phyloP scores from a whole-genome alignment of 2,329 filamentous ascomycete species.

The Colletotrichum abscissum region DNA sequence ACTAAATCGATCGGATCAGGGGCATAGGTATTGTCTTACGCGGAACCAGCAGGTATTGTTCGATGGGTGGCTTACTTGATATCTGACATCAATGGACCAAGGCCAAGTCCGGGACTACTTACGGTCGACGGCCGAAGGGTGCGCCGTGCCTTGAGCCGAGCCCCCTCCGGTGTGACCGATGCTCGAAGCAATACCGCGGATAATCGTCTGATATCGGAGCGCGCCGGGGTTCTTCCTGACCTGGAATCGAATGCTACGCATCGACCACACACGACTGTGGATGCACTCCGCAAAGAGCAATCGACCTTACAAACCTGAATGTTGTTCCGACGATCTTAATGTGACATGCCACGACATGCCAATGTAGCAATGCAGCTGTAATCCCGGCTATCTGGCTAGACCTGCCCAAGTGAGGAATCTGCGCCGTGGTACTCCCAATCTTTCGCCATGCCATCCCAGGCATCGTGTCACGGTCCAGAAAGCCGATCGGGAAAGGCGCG shows the following conservation, averaged over 20 bases:
- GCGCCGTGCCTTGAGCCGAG: conserved; percentile 20
- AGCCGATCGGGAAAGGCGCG: conserved; percentile 22
- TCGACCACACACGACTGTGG: conserved; percentile 1
- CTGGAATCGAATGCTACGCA: conserved; percentile 13
- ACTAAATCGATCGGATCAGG: conserved; percentile 16
- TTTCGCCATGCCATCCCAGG: conserved; percentile 11
- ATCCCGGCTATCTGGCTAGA: conserved; percentile 23
- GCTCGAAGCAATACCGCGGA: conserved; percentile 7
- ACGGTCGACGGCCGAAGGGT: conserved; percentile 9
- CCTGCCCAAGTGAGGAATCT: conserved; percentile 29
- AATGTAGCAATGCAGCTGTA: conserved; percentile 19
- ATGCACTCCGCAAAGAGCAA: conserved; percentile 24
- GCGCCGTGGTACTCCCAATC: conserved; percentile 1
- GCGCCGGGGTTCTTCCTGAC: conserved; percentile 19
- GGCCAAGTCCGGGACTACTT: conserved; percentile 6
- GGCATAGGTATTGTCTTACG: background rate
- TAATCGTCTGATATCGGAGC: conserved; percentile 22
- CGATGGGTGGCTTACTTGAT: conserved; percentile 15
- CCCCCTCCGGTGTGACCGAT: conserved; percentile 13
- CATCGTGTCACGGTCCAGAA: background rate
- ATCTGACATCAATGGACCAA: background rate
- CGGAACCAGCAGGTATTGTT: conserved; percentile 1
- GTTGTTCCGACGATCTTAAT: conserved; percentile 22
- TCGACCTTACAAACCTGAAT: conserved; percentile 12
- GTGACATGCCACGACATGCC: conserved; percentile 23